Evolutionary conservation across 164 flowering plant genomes (phyloP).

Genomic region (Vitis cinerea): DNA sequence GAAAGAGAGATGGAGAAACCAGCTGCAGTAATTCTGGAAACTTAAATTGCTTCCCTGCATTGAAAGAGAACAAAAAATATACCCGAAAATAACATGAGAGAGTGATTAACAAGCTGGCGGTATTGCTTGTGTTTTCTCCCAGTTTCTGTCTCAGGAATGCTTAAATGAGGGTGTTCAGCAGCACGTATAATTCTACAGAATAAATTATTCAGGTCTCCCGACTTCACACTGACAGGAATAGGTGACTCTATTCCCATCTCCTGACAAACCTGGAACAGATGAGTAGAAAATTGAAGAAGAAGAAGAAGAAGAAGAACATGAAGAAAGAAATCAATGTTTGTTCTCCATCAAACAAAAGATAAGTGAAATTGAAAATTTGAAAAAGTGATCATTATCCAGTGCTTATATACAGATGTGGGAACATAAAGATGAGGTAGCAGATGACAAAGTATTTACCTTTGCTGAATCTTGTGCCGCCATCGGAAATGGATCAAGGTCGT

Average conservation of each 20-base stretch:
- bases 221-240: constrained; percentile 43
- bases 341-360: background rate
- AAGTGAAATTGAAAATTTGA: background rate
- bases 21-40: background rate
- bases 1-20: background rate
- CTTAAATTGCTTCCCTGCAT: too few species aligned
- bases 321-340: too few species aligned
- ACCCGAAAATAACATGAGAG: constrained; percentile 51
- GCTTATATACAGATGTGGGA: too few species aligned
- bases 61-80: background rate
- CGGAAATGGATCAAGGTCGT: constrained; percentile 26
- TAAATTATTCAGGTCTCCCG: constrained; percentile 32
- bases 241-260: constrained; percentile 57
- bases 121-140: constrained; percentile 41
- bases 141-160: constrained; percentile 54
- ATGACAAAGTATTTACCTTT: constrained; percentile 36
- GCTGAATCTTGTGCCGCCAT: constrained; percentile 28
- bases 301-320: background rate
- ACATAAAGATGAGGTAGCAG: background rate
- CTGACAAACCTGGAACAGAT: constrained; percentile 31
- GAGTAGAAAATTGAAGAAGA: background rate
- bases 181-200: constrained; percentile 39
- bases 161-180: constrained; percentile 52
- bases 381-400: background rate
- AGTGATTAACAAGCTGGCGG: constrained; percentile 37